phyloP scores from a whole-genome alignment of 208 protist genomes.

The Acanthamoeba healyi region DNA sequence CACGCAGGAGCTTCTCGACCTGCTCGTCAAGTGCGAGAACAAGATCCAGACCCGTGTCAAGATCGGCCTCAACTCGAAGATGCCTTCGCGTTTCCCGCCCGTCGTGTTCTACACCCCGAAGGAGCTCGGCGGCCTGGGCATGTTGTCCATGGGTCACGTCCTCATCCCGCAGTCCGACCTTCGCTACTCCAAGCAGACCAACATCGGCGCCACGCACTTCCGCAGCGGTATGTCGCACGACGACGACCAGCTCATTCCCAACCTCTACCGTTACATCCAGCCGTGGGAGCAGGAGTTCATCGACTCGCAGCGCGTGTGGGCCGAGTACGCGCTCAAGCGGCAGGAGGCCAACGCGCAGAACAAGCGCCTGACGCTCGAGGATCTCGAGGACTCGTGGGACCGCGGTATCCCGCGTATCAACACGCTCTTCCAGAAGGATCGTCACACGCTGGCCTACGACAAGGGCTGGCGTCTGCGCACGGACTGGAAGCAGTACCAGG shows the following conservation, averaged over 20 bases:
- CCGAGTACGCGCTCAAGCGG: constrained; percentile 98
- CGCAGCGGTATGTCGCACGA: constrained; percentile 98
- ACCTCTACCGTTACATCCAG: constrained; percentile 99
- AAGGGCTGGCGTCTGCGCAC: constrained; percentile 99
- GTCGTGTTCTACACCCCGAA: constrained; percentile 99
- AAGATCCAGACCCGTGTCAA: constrained; percentile 99
- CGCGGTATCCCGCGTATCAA: constrained; percentile 99
- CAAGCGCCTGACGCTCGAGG: constrained; percentile 98
- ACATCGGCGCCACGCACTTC: constrained; percentile 99
- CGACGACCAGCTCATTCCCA: constrained; percentile 99
- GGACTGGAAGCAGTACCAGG: constrained; percentile 99
- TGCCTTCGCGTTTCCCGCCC: constrained; percentile 99
- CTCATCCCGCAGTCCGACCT: constrained; percentile 99
- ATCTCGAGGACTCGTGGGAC: constrained; percentile 99
- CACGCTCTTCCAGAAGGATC: constrained; percentile 99
- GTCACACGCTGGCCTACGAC: constrained; percentile 99
- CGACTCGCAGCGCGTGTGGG: constrained; percentile 99
- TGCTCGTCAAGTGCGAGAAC: constrained; percentile 99
- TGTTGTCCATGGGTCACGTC: constrained; percentile 99
- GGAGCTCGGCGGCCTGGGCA: constrained; percentile 98
- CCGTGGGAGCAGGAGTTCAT: constrained; percentile 99
- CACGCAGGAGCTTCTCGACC: constrained; percentile 97
- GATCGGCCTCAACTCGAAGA: constrained; percentile 99
- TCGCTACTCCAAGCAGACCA: constrained; percentile 98
- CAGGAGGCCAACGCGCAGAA: constrained; percentile 98